Evolutionary conservation across 192 early-diverging fungal species (phyloP).

Genomic region (Podila epigama): DNA sequence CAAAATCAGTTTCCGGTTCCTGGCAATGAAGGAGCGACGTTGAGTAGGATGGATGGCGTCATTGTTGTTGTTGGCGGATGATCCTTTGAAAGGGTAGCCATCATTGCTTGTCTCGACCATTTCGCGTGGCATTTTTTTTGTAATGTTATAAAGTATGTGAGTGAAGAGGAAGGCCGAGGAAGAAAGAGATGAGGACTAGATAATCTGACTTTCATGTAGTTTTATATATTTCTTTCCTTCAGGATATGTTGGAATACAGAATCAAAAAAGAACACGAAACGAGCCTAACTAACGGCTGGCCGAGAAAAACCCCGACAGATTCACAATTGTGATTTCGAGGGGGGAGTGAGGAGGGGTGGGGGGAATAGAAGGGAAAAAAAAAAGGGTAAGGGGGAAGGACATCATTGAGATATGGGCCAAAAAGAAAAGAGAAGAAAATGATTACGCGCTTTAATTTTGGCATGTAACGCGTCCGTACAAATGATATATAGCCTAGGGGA

Average conservation of each 20-base stretch:
- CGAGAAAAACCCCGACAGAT: neutral
- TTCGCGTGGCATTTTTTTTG: constrained; percentile 8
- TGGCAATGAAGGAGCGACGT: neutral
- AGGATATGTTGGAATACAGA: neutral
- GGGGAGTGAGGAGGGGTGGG: too few relatives aligned
- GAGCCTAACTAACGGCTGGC: too few relatives aligned
- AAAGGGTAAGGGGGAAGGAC: neutral
- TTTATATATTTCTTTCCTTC: neutral
- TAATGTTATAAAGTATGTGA: neutral
- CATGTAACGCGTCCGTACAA: too few relatives aligned
- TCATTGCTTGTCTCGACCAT: constrained; percentile 3
- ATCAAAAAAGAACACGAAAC: neutral
- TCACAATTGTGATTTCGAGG: neutral
- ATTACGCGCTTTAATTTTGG: too few relatives aligned
- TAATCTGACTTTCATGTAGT: neutral
- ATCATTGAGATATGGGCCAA: too few relatives aligned
- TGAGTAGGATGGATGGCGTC: neutral
- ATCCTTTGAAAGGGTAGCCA: neutral
- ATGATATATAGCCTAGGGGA: too few relatives aligned
- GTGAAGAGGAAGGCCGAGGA: neutral
- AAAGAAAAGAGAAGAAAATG: too few relatives aligned
- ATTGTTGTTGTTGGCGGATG: neutral
- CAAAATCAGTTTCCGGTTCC: constrained; percentile 21
- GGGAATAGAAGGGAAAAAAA: neutral
- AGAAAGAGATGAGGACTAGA: neutral